Conservation (phyloP, 352 stramenopile genomes). For the Phytophthora idaei region DNA sequence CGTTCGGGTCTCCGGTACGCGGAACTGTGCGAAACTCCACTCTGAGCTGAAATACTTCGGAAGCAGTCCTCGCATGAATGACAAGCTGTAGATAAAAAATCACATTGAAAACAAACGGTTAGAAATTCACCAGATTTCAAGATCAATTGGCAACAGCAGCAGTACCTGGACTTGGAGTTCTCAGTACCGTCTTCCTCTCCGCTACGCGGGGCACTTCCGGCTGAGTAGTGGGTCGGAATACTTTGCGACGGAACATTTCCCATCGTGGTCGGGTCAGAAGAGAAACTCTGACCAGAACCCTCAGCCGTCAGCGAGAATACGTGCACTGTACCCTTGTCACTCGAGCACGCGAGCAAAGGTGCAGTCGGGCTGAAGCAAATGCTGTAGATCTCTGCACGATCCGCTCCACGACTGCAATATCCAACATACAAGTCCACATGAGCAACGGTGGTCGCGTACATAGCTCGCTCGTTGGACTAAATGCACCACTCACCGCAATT, state of each 20-base stretch:
- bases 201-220: slow-evolving; percentile 50
- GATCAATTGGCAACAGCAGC: not conserved
- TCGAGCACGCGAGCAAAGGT: slow-evolving; percentile 94
- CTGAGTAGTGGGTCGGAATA: slow-evolving; percentile 46
- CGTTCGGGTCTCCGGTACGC: slow-evolving; percentile 89
- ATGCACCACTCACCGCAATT: slow-evolving; percentile 60
- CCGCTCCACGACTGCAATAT: slow-evolving; percentile 89
- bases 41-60: slow-evolving; percentile 95
- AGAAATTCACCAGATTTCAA: not conserved
- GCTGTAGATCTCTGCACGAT: slow-evolving; percentile 97
- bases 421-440: slow-evolving; percentile 2
- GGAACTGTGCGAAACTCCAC: slow-evolving; percentile 95
- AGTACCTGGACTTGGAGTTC: slow-evolving; percentile 88
- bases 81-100: slow-evolving; percentile 55
- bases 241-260: slow-evolving; percentile 53
- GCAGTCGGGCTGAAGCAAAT: slow-evolving; percentile 96
- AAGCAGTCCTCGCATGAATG: slow-evolving; percentile 90
- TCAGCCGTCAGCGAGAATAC: slow-evolving; percentile 92
- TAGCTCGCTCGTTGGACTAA: not conserved
- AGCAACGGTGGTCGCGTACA: slow-evolving; percentile 2
- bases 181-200: slow-evolving; percentile 84
- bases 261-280: slow-evolving; percentile 61
- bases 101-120: not conserved
- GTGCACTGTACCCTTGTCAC: slow-evolving; percentile 97
- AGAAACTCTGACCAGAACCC: slow-evolving; percentile 62